Evolutionary conservation across 2,329 filamentous ascomycete species (phyloP), one percentile per base, ranked within the genome.

Genomic region (Trichoderma koningiopsis): DNA sequence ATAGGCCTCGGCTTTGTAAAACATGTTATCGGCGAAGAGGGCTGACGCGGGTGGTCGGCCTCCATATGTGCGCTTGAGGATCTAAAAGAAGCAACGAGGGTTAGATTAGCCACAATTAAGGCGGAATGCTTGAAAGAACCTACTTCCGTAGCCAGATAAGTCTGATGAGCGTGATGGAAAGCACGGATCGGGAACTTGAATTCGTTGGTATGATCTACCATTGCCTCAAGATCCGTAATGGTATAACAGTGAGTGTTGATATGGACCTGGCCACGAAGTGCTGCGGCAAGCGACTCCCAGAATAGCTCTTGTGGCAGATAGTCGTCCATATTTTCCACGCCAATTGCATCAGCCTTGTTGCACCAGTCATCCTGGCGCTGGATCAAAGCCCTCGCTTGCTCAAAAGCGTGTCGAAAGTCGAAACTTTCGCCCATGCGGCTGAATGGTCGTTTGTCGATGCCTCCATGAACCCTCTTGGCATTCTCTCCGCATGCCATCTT

Each of bases 401-500:
- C 88, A 71, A 92, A 89, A 1, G 89, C 88, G 70, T 89, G 88
- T 2, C 90, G 84, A 73, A 92, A 90, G 71, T 88, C 85, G 84
- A 88, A 92, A 59, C 89, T 89, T 78, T 92, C 89, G 10, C 90
- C 90, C 74, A 92, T 80, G 1, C 90, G 82, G 71, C 87, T 91
- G 67, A 83, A 83, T 0, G 88, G 88, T 57, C 81, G 81, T 63
- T 84, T 82, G 29, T 87, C 87, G 5, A 80, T 74, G 57, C 81
- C 82, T 11, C 88, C 88, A 70, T 91, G 90, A 0, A 88, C 80
- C 0, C 83, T 80, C 79, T 91, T 91, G 1, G 89, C 81, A 73
- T 92, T 92, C 78, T 92, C 90, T 43, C 90, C 90, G 72, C 89
- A 92, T 0, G 90, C 90, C 89, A 92, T 92, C 80, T 92, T 92